Evolutionary conservation across 352 stramenopile species (phyloP).

Genomic region (Phytophthora megakarya): DNA sequence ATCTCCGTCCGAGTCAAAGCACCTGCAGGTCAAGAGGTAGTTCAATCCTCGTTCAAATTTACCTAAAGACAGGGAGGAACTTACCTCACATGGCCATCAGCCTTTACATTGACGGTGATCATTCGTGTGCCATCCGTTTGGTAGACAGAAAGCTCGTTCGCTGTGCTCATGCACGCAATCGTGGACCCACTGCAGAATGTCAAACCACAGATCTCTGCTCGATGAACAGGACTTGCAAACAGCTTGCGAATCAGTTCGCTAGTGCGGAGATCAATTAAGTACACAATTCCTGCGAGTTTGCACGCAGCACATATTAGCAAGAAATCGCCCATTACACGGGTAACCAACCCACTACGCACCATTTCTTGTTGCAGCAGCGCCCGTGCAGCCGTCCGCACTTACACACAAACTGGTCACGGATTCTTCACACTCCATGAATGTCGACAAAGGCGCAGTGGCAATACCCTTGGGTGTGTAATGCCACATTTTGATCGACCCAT

Average conservation of each 20-base stretch:
- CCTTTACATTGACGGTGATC: constrained; percentile 57
- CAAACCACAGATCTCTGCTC: constrained; percentile 60
- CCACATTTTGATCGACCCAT: constrained; percentile 84
- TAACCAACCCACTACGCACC: constrained; percentile 37
- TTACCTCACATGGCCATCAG: constrained; percentile 67
- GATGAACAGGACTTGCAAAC: constrained; percentile 56
- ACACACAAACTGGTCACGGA: constrained; percentile 70
- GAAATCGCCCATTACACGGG: not conserved
- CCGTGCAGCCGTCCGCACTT: constrained; percentile 62
- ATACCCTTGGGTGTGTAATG: constrained; percentile 76
- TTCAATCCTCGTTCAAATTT: not conserved
- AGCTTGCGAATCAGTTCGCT: constrained; percentile 71
- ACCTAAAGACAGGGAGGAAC: constrained; percentile 3
- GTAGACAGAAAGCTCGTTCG: constrained; percentile 78
- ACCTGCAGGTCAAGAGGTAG: constrained; percentile 41
- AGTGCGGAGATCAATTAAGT: constrained; percentile 71
- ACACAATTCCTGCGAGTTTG: constrained; percentile 50
- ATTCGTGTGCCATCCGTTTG: constrained; percentile 66
- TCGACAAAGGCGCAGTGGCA: constrained; percentile 59
- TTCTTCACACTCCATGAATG: constrained; percentile 82
- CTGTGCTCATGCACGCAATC: constrained; percentile 65
- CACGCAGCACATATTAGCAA: not conserved
- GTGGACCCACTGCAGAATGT: constrained; percentile 66
- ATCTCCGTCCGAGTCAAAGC: constrained; percentile 79
- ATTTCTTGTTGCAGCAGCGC: constrained; percentile 65